Conservation (phyloP, 192 early-diverging fungal species). For the Dispira parvispora region DNA sequence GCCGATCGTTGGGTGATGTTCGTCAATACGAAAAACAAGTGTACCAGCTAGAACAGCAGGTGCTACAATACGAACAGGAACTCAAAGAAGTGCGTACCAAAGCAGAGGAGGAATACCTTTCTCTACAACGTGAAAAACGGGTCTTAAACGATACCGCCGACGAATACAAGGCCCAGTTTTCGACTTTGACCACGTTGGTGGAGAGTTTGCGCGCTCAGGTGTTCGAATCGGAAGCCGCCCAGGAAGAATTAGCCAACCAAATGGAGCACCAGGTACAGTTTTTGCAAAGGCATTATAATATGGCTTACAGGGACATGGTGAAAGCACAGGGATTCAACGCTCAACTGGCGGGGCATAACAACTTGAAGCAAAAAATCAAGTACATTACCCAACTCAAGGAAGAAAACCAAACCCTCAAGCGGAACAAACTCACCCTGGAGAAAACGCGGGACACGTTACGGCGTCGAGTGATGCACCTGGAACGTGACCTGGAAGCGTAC, state of each 20-base stretch:
- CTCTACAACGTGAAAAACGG: neutral
- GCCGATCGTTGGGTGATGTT: neutral
- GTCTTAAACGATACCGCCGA: neutral
- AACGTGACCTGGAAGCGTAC: conserved; percentile 10
- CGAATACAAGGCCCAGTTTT: neutral
- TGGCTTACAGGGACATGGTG: neutral
- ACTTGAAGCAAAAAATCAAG: conserved; percentile 3
- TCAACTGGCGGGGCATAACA: neutral
- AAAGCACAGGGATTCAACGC: neutral
- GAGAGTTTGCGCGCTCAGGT: neutral
- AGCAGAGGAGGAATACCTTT: conserved; percentile 1
- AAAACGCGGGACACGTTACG: conserved; percentile 6
- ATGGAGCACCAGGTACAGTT: conserved; percentile 2
- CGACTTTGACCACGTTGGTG: neutral
- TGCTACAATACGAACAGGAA: conserved; percentile 5
- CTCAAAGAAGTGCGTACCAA: conserved; percentile 5
- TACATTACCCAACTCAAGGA: conserved; percentile 8
- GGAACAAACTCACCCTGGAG: neutral
- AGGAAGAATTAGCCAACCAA: neutral
- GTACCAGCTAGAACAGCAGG: conserved; percentile 9
- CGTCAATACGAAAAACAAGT: neutral
- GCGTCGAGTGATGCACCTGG: neutral
- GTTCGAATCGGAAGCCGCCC: neutral
- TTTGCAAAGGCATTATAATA: neutral
- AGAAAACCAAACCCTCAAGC: conserved; percentile 3